Conservation (phyloP, 768 basidiomycete genomes). For the Aureoboletus auriporus region DNA sequence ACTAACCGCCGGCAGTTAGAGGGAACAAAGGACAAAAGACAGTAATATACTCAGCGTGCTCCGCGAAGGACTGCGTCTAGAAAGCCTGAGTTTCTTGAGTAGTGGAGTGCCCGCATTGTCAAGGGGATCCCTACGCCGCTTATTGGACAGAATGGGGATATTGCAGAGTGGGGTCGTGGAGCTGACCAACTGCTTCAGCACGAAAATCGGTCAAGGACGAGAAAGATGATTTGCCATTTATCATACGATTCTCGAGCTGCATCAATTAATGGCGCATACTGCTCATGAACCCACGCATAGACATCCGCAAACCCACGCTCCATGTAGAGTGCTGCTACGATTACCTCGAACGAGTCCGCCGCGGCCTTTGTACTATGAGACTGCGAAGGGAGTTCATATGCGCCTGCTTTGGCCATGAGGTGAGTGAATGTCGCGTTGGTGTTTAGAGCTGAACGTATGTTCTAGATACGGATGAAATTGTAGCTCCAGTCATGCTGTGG, state of each 20-base stretch:
- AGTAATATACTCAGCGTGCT: conserved; percentile 18
- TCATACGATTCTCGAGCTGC: conserved; percentile 28
- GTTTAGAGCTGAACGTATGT: conserved; percentile 24
- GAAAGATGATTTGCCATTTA: conserved; percentile 16
- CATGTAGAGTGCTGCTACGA: conserved; percentile 41
- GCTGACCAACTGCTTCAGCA: conserved; percentile 14
- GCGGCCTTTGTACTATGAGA: conserved; percentile 32
- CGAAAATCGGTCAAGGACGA: not conserved
- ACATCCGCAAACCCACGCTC: conserved; percentile 38
- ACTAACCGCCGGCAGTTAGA: conserved; percentile 15
- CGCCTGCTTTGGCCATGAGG: conserved; percentile 35
- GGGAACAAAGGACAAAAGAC: not conserved
- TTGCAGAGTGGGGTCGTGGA: conserved; percentile 2
- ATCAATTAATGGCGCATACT: conserved; percentile 36
- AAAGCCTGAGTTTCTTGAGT: conserved; percentile 20
- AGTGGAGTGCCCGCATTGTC: conserved; percentile 4
- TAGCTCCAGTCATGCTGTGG: not conserved
- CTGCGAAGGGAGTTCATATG: conserved; percentile 16
- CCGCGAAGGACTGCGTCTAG: conserved; percentile 13
- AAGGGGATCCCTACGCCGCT: conserved; percentile 6
- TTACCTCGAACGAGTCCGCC: conserved; percentile 46
- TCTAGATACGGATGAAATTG: conserved; percentile 7
- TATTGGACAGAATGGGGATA: conserved; percentile 7
- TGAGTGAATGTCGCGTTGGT: conserved; percentile 37
- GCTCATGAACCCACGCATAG: conserved; percentile 35